A percentile compares a stretch with the other conserved stretches of the same genome.
Conservation (phyloP, 2,329 filamentous ascomycete species). For the Furcasterigmium furcatum region DNA sequence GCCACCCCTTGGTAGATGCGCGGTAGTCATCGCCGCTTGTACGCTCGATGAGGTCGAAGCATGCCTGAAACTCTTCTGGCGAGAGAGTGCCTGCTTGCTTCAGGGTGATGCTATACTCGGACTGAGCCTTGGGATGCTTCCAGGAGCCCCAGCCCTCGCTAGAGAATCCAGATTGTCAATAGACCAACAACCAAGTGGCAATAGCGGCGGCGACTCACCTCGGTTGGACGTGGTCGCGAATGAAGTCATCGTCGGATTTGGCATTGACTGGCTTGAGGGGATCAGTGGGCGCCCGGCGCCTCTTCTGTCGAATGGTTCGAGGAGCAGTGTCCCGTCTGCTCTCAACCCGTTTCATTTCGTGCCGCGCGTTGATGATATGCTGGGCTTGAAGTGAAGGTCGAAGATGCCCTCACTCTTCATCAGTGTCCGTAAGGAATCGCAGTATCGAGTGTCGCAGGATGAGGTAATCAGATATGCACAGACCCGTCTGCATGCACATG, state of each 20-base stretch:
- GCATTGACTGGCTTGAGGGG: constrained; percentile 46
- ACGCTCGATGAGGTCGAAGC: constrained; percentile 54
- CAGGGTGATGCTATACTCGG: constrained; percentile 41
- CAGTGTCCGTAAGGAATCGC: no score
- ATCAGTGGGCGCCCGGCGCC: constrained; percentile 17
- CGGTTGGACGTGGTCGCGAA: constrained; percentile 42
- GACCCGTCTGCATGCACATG: no score
- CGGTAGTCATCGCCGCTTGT: constrained; percentile 66
- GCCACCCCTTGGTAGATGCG: constrained; percentile 61
- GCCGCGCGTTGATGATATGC: no score
- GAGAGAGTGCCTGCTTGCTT: constrained; percentile 31
- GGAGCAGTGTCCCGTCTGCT: no score
- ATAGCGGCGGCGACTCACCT: constrained; percentile 26
- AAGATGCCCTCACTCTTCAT: no score
- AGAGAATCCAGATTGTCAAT: no score
- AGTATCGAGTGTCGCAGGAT: no score
- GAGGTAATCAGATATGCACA: no score
- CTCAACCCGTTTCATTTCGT: no score
- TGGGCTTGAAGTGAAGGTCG: no score
- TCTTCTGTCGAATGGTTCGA: constrained; percentile 17
- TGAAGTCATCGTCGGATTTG: constrained; percentile 44
- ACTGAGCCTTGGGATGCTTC: constrained; percentile 44
- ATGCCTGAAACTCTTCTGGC: constrained; percentile 44
- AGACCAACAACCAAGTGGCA: no score
- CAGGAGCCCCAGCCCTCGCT: constrained; percentile 35